These are phyloP conservation scores for Aegle marmelos DNA, from an alignment of 345 rosid species.

Conservation along the genomic window DNA sequence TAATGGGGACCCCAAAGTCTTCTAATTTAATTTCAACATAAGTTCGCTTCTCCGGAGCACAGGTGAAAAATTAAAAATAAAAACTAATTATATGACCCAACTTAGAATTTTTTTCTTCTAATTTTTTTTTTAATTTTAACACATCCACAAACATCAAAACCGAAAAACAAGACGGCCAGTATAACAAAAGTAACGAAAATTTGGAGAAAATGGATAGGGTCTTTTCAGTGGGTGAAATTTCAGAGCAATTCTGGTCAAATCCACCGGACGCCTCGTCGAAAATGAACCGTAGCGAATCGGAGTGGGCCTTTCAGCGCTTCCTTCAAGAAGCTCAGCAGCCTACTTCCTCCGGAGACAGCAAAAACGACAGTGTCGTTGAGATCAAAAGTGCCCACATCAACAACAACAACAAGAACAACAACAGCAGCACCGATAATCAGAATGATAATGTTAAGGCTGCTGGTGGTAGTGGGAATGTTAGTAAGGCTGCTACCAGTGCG, in stretches of 20 bases:
- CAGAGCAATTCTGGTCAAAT: constrained; percentile 51
- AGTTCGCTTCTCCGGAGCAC: no score
- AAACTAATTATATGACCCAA: no score
- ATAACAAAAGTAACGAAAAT: not conserved
- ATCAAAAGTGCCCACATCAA: constrained; percentile 8
- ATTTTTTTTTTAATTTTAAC: no score
- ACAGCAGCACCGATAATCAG: not conserved
- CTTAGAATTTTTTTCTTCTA: no score
- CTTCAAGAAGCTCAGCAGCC: constrained; percentile 41
- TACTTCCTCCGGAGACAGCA: constrained; percentile 13
- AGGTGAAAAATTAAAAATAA: no score
- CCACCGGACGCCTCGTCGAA: constrained; percentile 5
- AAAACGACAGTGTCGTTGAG: constrained; percentile 32
- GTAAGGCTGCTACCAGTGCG: not conserved
- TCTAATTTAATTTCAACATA: no score
- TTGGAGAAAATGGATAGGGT: constrained; percentile 46
- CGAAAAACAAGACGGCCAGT: not conserved
- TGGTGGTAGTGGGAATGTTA: not conserved
- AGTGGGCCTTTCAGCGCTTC: constrained; percentile 76
- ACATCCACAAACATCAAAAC: not conserved
- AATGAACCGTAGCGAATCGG: constrained; percentile 67
- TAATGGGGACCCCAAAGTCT: no score
- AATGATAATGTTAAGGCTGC: not conserved
- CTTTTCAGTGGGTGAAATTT: constrained; percentile 59
- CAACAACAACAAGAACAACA: not conserved